phyloP scores from a whole-genome alignment of 192 early-diverging fungal species.

The Spinellus fusiger region DNA sequence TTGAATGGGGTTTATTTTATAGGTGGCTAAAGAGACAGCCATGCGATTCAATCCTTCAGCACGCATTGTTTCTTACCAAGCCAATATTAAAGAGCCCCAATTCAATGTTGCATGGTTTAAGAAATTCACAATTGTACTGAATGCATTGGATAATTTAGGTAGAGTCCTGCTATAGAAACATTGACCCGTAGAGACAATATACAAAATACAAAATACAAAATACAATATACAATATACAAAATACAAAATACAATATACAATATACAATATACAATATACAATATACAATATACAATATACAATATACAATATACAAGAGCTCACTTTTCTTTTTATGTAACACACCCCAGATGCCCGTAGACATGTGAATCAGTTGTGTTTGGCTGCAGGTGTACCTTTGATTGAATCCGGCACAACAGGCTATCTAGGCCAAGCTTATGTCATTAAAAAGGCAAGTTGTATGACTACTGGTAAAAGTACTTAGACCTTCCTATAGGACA shows the following conservation, averaged over 20 bases:
- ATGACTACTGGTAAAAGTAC: neutral
- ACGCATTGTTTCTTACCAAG: slow-evolving; percentile 71
- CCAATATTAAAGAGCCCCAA: slow-evolving; percentile 81
- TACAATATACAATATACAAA: too few species aligned
- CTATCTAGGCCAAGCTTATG: slow-evolving; percentile 86
- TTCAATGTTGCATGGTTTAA: slow-evolving; percentile 88
- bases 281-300: neutral
- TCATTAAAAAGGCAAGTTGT: slow-evolving; percentile 63
- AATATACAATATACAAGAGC: neutral
- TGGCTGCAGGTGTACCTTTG: slow-evolving; percentile 84
- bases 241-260: neutral
- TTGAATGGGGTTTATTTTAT: neutral
- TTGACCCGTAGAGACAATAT: too few species aligned
- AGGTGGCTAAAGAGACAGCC: slow-evolving; percentile 81
- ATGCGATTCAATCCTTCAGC: slow-evolving; percentile 78
- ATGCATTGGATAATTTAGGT: slow-evolving; percentile 96
- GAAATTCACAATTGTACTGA: slow-evolving; percentile 86
- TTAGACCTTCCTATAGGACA: slow-evolving; percentile 16
- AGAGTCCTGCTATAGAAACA: too few species aligned
- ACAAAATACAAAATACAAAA: neutral
- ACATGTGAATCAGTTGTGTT: slow-evolving; percentile 94
- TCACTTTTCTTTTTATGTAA: neutral
- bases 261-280: neutral
- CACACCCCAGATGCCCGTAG: slow-evolving; percentile 68
- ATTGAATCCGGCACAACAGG: slow-evolving; percentile 97